Base-by-base conservation (phyloP, 2,329 filamentous ascomycete genomes). In the Sordariomycetes sp. region DNA sequence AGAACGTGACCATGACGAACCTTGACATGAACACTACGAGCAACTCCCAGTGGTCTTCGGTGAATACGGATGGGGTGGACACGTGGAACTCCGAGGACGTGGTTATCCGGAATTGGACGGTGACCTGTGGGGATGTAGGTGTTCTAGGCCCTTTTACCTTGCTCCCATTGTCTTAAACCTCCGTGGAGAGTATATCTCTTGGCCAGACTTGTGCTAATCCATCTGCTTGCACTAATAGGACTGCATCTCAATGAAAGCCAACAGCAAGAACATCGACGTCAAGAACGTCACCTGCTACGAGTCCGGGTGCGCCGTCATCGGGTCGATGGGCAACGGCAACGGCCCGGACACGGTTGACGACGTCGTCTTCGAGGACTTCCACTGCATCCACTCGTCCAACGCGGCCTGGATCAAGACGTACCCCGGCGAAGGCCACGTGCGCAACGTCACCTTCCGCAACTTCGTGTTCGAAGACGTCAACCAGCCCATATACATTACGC, bases 251-350 rank as follows among this genome's bases (percentile, higher is more conserved):
- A 64, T 76, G 52, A 84, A 84, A 65, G 76, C 72, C 34, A 84
- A 85, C 64, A 78, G 74, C 51, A 81, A 76, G 20, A 78, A 83
- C 61, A 79, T 85, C 54, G 64, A 66, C 35, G 71, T 83, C 58
- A 70, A 73, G 25, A 72, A 83, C 65, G 74, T 69, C 54, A 70
- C 68, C 3, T 81, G 82, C 65, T 72, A 74, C 59, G 71, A 72
- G 34, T 79, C 79, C 1, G 70, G 75, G 3, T 79, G 79, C 2
- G 68, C 83, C n/a, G 79, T 81, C 1, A 72, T 85, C 18, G 81
- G 81, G 2, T 79, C 75, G 32, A 78, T 85, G 50, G 81, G 79
- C 0, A 81, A 83, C 66, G 82, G 80, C 60, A 68, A 8, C 32
- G 18, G 11, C 25, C 55, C n/a, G 55, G 52, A 53, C 52, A 57